Base-by-base conservation (phyloP, 139 green algal genomes). In the Axilococcus clingmanii region DNA sequence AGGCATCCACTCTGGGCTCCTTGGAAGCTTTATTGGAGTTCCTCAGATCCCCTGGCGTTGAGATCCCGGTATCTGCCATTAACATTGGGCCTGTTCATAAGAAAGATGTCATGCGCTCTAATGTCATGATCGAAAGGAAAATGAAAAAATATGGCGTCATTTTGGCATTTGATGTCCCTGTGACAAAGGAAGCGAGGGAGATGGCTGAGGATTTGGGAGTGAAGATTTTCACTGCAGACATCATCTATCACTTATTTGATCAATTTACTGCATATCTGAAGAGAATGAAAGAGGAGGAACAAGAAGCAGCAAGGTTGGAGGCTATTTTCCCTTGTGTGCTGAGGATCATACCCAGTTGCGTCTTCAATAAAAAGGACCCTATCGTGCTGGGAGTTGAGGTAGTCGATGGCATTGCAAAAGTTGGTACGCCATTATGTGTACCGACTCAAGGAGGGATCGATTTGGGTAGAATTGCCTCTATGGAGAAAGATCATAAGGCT, bases 201-300 rank as follows among this genome's bases (percentile, higher is more conserved):
- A 72, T 94, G 59, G 71, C 89, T 0, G 75, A 94, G 33, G 80
- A 91, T 56, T 54, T 87, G 47, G 77, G 78, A 9, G 91, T 98
- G 14, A 75, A 62, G 20, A 81, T 99, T 55, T 94, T 99, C 66
- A 96, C 87, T 0, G 92, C 92, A 12, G 92, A 99, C 75, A 98
- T 99, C 77, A 99, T 99, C 69, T 99, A 99, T 73, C 92, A 99
- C 81, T 80, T 99, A 19, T 98, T 98, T 46, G 92, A 99, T 78
- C 87, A 96, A 61, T 94, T 95, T 75, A 91, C 68, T 4, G 78
- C 75, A 12, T 92, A 85, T 65, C 76, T 91, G 40, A 71, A 77
- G 48, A 49, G 74, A 52, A 63, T 81, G 11, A 89, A 86, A 65
- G 68, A 75, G 40, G 62, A 86, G 46, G 85, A 94, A 73, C 76